These are phyloP conservation scores for Eleusine coracana DNA, from an alignment of 176 grass and related monocot species.

Conservation along the genomic window DNA sequence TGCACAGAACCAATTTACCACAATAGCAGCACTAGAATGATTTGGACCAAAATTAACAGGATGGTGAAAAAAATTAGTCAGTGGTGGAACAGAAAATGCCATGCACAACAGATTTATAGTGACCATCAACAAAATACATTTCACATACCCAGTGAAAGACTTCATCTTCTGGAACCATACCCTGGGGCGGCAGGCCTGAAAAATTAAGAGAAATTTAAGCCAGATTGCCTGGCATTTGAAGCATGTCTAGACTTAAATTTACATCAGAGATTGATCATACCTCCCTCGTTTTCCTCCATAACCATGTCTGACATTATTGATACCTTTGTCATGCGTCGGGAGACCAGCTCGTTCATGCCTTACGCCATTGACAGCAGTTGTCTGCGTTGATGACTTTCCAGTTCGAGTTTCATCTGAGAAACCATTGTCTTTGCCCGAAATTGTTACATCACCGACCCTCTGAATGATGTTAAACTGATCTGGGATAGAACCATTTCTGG, in stretches of 20 bases:
- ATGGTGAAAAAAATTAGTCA: background rate
- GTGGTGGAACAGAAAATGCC: background rate
- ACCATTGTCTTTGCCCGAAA: conserved; percentile 67
- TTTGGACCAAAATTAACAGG: background rate
- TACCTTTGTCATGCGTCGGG: conserved; percentile 46
- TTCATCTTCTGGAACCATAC: conserved; percentile 65
- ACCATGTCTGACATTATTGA: conserved; percentile 51
- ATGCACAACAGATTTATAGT: background rate
- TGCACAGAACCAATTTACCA: no score
- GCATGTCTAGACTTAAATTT: conserved; percentile 1
- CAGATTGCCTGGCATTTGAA: background rate
- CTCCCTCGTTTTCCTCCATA: conserved; percentile 74
- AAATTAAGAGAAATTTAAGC: conserved; percentile 24
- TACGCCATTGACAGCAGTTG: conserved; percentile 47
- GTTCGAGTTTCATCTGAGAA: conserved; percentile 49
- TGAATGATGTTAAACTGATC: conserved; percentile 62
- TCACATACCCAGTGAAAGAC: conserved; percentile 38
- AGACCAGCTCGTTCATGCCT: conserved; percentile 46
- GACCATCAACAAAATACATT: background rate
- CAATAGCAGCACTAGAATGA: background rate
- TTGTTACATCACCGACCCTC: conserved; percentile 55
- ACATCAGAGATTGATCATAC: conserved; percentile 42
- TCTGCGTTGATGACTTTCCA: conserved; percentile 48
- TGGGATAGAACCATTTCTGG: conserved; percentile 50
- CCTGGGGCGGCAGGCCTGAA: conserved; percentile 44